Percentiles rank a stretch among this genome's conserved stretches.
phyloP scores from a whole-genome alignment of 1,284 basidiomycete species.

The Fomes fomentarius region DNA sequence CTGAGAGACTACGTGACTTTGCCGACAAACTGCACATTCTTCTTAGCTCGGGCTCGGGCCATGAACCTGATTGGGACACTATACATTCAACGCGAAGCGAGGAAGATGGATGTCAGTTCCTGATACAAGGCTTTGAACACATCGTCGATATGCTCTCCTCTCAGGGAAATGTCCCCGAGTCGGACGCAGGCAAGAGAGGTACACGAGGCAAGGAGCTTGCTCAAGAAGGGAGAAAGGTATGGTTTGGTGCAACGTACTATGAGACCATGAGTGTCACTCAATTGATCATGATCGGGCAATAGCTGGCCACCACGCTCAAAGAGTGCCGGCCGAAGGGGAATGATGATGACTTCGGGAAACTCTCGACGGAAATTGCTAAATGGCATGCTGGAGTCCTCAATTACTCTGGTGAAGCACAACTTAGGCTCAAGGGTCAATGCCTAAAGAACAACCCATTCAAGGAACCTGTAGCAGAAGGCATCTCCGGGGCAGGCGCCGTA shows the following conservation, averaged over 20 bases:
- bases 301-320: too few species aligned
- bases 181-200: too few species aligned
- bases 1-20: slow-evolving; percentile 1
- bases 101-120: slow-evolving; percentile 2
- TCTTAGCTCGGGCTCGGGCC: background rate
- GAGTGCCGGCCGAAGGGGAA: too few species aligned
- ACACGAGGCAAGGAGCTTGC: too few species aligned
- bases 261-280: background rate
- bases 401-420: slow-evolving; percentile 1
- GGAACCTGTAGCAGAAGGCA: background rate
- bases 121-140: too few species aligned
- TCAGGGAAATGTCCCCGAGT: too few species aligned
- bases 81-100: slow-evolving; percentile 1
- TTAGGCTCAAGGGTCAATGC: slow-evolving; percentile 1
- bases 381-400: slow-evolving; percentile 8
- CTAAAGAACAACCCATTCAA: slow-evolving; percentile 7
- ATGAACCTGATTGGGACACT: slow-evolving; percentile 5
- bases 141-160: too few species aligned
- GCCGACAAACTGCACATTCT: slow-evolving; percentile 8
- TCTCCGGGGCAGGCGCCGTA: background rate
- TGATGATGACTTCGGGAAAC: background rate
- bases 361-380: background rate
- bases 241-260: too few species aligned
- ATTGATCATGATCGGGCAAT: too few species aligned
- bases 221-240: too few species aligned